Evolutionary conservation across 441 rosid species (phyloP).

Genomic region (Populus hybrid): DNA sequence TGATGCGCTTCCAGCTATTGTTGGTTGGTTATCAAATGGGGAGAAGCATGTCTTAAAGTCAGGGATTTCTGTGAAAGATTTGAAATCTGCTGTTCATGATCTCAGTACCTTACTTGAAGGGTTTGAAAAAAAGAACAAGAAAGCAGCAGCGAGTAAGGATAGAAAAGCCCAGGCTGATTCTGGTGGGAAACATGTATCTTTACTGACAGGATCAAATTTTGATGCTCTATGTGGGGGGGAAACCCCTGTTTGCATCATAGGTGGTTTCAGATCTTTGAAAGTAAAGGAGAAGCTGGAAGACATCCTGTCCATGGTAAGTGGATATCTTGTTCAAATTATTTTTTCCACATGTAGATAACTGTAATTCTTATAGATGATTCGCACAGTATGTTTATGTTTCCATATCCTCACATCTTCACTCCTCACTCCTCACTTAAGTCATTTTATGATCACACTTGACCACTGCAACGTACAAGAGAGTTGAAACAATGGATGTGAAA

Average conservation of each 20-base stretch:
- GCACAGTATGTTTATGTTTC: neutral
- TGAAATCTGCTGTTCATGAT: conserved; percentile 65
- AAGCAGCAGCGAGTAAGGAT: conserved; percentile 41
- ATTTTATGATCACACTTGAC: neutral
- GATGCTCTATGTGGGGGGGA: conserved; percentile 61
- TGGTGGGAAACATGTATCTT: conserved; percentile 37
- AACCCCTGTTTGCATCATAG: conserved; percentile 75
- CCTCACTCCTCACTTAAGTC: neutral
- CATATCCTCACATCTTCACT: neutral
- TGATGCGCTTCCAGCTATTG: conserved; percentile 72
- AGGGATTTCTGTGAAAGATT: conserved; percentile 74
- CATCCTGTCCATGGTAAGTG: conserved; percentile 50
- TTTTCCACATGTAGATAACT: neutral
- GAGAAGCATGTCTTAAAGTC: conserved; percentile 65
- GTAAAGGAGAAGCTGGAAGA: conserved; percentile 62
- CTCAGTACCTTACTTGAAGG: conserved; percentile 57
- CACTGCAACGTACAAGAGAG: neutral
- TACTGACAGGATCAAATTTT: conserved; percentile 47
- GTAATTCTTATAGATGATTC: neutral
- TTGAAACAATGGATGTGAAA: neutral
- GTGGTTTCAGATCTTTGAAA: conserved; percentile 63
- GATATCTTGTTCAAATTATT: neutral
- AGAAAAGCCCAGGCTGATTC: conserved; percentile 37
- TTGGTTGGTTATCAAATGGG: conserved; percentile 84
- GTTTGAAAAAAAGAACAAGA: conserved; percentile 73